Evolutionary conservation across 2,329 filamentous ascomycete genomes (phyloP), one percentile per base, ranked within the genome.

Genomic region (Fusarium miscanthi): DNA sequence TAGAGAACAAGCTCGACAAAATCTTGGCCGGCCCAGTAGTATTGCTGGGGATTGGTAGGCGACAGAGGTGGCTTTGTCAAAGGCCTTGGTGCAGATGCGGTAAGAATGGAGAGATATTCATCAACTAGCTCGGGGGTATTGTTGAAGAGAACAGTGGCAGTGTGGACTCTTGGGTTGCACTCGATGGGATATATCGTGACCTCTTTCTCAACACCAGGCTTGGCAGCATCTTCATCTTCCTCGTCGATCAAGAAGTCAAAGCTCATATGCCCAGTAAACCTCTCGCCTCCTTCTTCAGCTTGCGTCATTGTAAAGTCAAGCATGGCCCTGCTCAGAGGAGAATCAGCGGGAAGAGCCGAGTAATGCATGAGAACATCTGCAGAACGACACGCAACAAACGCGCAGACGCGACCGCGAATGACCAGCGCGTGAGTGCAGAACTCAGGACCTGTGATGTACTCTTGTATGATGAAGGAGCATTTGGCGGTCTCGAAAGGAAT

Each of bases 381-480:
- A 2, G 88, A 91, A 5, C 88, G 88, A 76, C 92, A 93, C 0
- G 91, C 89, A 11, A 89, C 87, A 72, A 94, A 94, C 1, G 87
- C 88, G 54, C 87, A 87, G 21, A 95, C 87, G 38, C 86, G 80
- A 3, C 92, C 92, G 1, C 84, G 81, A n/a, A 94, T 84, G 8
- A 94, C 82, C 6, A 94, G 84, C 0, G 91, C 83, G 73, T 94
- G 92, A 0, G 92, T 93, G 80, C 91, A 93, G 78, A 90, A 94
- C 78, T 94, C 92, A 0, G 85, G 84, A 1, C 86, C 84, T 1
- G 76, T 64, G 69, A 93, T 88, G 78, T 87, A 93, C 77, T 94
- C 89, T 77, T 95, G 92, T 30, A 94, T 61, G 25, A 81, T 74
- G 78, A 66, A 94, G 2, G 54, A 52, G 6, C 66, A 66, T 19